Evolutionary conservation across 306 rosid species (phyloP), one percentile per base, ranked within the genome.

Genomic region (Hippophae tibetana): DNA sequence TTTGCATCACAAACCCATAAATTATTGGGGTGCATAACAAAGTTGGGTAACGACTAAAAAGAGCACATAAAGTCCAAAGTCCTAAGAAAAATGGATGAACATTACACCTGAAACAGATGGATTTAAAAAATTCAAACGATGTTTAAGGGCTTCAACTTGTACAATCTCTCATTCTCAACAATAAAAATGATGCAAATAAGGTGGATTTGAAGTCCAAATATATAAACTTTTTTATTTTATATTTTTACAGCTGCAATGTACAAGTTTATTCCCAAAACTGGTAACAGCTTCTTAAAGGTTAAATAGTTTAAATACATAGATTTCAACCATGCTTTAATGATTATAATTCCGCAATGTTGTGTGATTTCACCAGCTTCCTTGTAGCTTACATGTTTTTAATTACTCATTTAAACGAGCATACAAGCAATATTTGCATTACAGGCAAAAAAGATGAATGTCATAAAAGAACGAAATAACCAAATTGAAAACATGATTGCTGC

Each of bases 21-120:
- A 74, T 80, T 64, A 79, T 67, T 68, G 69, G 72, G 76, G 85
- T 52, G 90, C 87, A 83, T 81, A 84, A 78, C 87, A 85, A 78
- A 77, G 74, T 61, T 65, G 66, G 54, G 42, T 42, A 67, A 61
- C 74, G 51, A 65, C 52, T 42, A 67, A 58, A 73, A 57, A 65
- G 48, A 61, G 81, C 79, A 69, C 88, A 89, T 81, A 69, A 68
- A 81, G 82, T 77, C 84, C 57, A 60, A 67, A 69, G 44, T 55
- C 47, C 61, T 52, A 66, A 66, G 60, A 66, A 66, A 54, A 70
- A 57, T 64, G 45, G 67, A 49, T 52, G 53, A 52, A 79, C 52
- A 62, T 66, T 57, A 60, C 75, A 72, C 82, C 95, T 85, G 90
- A 70, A 82, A 75, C 40, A 27, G 61, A 58, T 70, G 76, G 56